Evolutionary conservation across 129 eudicot genomes (phyloP).

Genomic region (Tagetes patula): DNA sequence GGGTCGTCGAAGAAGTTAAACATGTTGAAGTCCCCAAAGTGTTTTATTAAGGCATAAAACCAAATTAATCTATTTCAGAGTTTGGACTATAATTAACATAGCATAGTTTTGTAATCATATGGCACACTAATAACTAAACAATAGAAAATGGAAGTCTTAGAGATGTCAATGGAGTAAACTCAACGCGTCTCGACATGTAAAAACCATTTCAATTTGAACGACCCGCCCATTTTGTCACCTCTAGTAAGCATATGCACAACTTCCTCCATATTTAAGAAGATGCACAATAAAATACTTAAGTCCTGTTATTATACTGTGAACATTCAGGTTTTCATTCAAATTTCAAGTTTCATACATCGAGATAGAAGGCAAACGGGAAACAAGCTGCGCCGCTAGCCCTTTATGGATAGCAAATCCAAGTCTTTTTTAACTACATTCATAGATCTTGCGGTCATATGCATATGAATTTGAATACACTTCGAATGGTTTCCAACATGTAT

Average conservation of each 20-base stretch:
- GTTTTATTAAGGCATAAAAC: neutral
- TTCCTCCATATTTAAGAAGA: neutral
- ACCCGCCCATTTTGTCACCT: neutral
- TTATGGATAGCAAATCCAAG: too few species aligned
- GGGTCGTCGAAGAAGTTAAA: neutral
- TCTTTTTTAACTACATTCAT: too few species aligned
- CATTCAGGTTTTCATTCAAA: too few species aligned
- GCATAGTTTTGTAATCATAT: neutral
- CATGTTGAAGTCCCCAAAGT: neutral
- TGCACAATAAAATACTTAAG: neutral
- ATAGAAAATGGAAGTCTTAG: too few species aligned
- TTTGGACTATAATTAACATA: neutral
- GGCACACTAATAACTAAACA: too few species aligned
- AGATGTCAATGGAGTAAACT: too few species aligned
- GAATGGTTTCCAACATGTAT: neutral
- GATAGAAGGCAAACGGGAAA: too few species aligned
- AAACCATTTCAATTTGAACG: neutral
- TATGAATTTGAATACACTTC: neutral
- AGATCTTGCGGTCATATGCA: neutral
- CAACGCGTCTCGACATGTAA: neutral
- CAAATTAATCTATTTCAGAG: too few species aligned
- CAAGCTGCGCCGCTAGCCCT: too few species aligned
- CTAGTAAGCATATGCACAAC: neutral
- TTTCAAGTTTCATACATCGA: too few species aligned
- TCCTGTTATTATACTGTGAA: too few species aligned